Evolutionary conservation across 2,329 filamentous ascomycete genomes (phyloP), one percentile per base, ranked within the genome.

Genomic region (Diaporthe velutina): DNA sequence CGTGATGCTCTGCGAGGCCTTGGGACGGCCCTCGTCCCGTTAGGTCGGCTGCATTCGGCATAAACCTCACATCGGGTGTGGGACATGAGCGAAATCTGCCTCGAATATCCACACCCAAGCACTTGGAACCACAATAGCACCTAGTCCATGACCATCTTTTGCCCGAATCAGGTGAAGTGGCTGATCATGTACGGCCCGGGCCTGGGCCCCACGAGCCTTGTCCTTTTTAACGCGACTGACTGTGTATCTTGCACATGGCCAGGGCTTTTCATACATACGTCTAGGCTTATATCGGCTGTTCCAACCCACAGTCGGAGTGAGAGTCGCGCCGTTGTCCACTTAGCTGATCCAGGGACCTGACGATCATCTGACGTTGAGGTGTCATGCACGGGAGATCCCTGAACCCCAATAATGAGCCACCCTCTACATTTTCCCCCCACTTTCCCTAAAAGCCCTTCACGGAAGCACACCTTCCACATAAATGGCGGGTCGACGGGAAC

Each of bases 381-480:
- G 60, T n/a, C 45, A 52, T 38, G 64, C 33, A 68, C 33, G 45
- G 64, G 48, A 40, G 64, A 61, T 28, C 42, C 48, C 28, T 33
- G 33, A 40, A 64, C 45, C 70, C 45, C 70, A 25, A 35, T n/a
- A 54, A 33, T 71, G 35, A 54, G 55, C 25, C 45, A 33, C 48
- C 48, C 45, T 50, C 28, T 64, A n/a, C n/a, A 25, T n/a, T 15
- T 33, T 35, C 48, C 45, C 70, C 70, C 60, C 57, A 64, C 70
- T 64, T 64, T 64, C 70, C 70, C 71, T 60, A 28, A 73, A 75
- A 9, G 60, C 28, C 33, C 10, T 13, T 38, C 17, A 54, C 74
- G 74, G 74, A 75, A 71, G 66, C 57, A 52, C 30, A 60, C 22
- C 71, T 60, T 75, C 74, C 74, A 74, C 73, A 54, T 13, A 50